Conservation (phyloP, 1,284 basidiomycete species). For the Leccinum solheimii region DNA sequence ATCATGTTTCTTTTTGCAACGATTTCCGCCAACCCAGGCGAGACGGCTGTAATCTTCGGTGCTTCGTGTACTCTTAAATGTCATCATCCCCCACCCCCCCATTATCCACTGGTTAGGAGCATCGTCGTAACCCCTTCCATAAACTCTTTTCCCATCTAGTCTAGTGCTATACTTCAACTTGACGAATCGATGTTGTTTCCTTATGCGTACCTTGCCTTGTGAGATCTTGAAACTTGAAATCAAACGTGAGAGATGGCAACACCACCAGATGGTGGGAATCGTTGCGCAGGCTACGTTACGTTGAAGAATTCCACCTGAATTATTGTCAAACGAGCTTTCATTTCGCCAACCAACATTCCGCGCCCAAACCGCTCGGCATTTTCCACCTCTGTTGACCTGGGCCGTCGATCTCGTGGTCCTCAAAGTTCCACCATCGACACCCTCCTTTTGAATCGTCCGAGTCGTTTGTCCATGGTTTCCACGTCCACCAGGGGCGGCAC, state of each 20-base stretch:
- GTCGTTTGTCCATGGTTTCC: conserved; percentile 23
- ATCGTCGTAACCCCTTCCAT: conserved; percentile 45
- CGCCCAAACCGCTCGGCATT: conserved; percentile 20
- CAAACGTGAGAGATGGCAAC: not conserved
- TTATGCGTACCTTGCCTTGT: conserved; percentile 1
- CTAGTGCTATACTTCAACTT: not conserved
- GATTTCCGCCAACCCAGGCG: conserved; percentile 16
- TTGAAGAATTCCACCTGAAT: too few relatives aligned
- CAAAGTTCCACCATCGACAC: conserved; percentile 7
- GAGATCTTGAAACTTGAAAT: not conserved
- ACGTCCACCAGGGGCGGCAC: conserved; percentile 49
- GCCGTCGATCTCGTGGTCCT: conserved; percentile 25
- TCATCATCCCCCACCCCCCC: conserved; percentile 30
- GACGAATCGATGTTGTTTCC: not conserved
- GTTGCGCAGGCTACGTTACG: not conserved
- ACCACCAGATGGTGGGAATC: not conserved
- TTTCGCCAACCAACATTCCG: conserved; percentile 23
- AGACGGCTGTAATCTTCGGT: conserved; percentile 42
- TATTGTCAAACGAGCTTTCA: not conserved
- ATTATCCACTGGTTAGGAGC: conserved; percentile 47
- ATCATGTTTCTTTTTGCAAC: conserved; percentile 4
- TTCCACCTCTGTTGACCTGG: conserved; percentile 34
- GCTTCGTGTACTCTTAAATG: conserved; percentile 40
- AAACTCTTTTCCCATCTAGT: conserved; percentile 3
- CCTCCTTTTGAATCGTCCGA: not conserved